Percentiles rank a stretch among this genome's conserved stretches.
These are phyloP conservation scores for Kwoniella sp. DNA, from an alignment of 768 basidiomycete genomes.

Conservation along the genomic window DNA sequence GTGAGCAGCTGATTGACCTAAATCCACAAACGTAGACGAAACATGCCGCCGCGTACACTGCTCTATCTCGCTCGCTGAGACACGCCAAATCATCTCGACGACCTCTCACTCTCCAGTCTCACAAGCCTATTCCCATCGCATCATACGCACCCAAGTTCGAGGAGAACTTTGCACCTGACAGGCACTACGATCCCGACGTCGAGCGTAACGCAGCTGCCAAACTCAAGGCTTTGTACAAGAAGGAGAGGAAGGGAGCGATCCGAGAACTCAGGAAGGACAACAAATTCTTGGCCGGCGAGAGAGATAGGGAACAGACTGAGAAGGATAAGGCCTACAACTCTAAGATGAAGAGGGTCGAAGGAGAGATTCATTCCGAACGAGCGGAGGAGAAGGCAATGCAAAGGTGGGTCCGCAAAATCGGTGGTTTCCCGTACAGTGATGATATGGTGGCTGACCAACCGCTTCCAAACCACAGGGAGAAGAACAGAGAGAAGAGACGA, in stretches of 20 bases:
- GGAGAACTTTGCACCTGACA: constrained; percentile 56
- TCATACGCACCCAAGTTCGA: constrained; percentile 95
- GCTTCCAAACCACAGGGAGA: constrained; percentile 27
- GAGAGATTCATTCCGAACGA: constrained; percentile 72
- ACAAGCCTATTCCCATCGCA: constrained; percentile 94
- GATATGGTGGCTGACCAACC: not conserved
- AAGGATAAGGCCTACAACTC: constrained; percentile 80
- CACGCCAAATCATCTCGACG: constrained; percentile 72
- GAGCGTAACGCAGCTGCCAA: constrained; percentile 86
- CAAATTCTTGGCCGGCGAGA: constrained; percentile 84
- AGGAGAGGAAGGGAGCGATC: constrained; percentile 95
- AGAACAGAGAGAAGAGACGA: constrained; percentile 37
- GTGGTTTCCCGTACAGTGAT: not conserved
- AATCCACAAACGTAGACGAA: no score
- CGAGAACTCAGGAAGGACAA: constrained; percentile 94
- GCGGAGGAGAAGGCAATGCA: constrained; percentile 94
- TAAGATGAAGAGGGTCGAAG: constrained; percentile 75
- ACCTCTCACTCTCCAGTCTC: constrained; percentile 81
- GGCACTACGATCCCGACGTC: constrained; percentile 80
- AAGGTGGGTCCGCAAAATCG: constrained; percentile 55
- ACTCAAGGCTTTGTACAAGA: constrained; percentile 83
- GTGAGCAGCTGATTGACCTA: constrained; percentile 24
- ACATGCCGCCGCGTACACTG: constrained; percentile 61
- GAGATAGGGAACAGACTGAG: constrained; percentile 78
- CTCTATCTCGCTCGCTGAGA: constrained; percentile 67